Conservation (phyloP, 495 filamentous ascomycete genomes). For the Cetradonia linearis region DNA sequence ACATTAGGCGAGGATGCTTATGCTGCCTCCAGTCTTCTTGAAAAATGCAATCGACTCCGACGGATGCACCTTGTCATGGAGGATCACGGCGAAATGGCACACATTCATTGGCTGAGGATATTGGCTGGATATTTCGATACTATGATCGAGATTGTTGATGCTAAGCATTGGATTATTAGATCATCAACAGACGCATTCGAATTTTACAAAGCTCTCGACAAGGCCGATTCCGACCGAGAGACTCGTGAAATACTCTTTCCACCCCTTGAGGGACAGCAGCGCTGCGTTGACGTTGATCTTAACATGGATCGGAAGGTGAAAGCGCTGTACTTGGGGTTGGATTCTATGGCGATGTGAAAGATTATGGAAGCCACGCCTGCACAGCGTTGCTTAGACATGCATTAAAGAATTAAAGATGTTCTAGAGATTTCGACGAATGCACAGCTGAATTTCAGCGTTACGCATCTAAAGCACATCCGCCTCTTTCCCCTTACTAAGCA, state of each 20-base stretch:
- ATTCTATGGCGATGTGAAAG: neutral
- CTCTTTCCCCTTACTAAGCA: neutral
- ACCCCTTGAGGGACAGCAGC: neutral
- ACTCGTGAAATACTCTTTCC: neutral
- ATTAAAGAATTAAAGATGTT: neutral
- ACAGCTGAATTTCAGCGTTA: neutral
- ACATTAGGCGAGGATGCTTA: neutral
- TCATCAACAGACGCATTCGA: neutral
- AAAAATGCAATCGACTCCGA: neutral
- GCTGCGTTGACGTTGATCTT: neutral
- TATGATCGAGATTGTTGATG: neutral
- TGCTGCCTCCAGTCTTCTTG: neutral
- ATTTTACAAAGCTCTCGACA: neutral
- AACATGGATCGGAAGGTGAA: neutral
- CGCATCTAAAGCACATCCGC: neutral
- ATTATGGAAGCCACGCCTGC: neutral
- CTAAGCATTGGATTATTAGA: neutral
- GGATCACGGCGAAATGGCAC: accelerated
- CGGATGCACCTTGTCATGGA: neutral
- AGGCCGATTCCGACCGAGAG: neutral
- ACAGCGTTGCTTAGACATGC: neutral
- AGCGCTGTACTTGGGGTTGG: too few relatives aligned
- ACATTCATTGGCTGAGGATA: too few relatives aligned
- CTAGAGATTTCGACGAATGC: neutral
- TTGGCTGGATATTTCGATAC: neutral